phyloP scores from a whole-genome alignment of 1,139 yeast genomes.

The Suhomyces yuchorum region DNA sequence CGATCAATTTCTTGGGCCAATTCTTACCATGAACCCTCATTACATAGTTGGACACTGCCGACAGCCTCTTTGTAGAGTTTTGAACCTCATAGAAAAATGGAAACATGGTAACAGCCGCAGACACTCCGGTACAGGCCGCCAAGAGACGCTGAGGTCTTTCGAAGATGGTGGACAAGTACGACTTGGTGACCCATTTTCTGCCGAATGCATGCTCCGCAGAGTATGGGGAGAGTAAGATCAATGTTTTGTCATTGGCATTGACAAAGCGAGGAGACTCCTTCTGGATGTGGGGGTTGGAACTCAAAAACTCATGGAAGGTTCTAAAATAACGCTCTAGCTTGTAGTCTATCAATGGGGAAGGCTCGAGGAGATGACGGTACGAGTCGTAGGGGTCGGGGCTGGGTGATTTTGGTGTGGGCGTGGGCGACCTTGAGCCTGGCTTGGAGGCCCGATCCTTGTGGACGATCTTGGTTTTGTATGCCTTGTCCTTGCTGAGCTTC shows the following conservation, averaged over 20 bases:
- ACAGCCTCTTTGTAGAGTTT: constrained; percentile 50
- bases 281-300: constrained; percentile 57
- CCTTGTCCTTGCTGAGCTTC: constrained; percentile 9
- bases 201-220: constrained; percentile 72
- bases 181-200: constrained; percentile 73
- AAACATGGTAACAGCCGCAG: constrained; percentile 72
- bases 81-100: constrained; percentile 61
- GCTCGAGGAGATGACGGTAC: constrained; percentile 19
- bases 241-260: constrained; percentile 50
- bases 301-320: constrained; percentile 50
- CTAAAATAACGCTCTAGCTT: constrained; percentile 41
- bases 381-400: constrained; percentile 12
- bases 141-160: constrained; percentile 82
- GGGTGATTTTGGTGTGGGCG: constrained; percentile 8
- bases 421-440: constrained; percentile 10
- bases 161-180: constrained; percentile 69
- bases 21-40: constrained; percentile 69
- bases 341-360: constrained; percentile 38
- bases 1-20: constrained; percentile 67
- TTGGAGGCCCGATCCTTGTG: constrained; percentile 13
- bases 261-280: constrained; percentile 51
- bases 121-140: constrained; percentile 76
- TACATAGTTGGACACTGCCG: constrained; percentile 61
- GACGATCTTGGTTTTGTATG: constrained; percentile 5
- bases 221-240: constrained; percentile 59